Evolutionary conservation across 2,329 filamentous ascomycete species (phyloP).

Genomic region (Claviceps africana): DNA sequence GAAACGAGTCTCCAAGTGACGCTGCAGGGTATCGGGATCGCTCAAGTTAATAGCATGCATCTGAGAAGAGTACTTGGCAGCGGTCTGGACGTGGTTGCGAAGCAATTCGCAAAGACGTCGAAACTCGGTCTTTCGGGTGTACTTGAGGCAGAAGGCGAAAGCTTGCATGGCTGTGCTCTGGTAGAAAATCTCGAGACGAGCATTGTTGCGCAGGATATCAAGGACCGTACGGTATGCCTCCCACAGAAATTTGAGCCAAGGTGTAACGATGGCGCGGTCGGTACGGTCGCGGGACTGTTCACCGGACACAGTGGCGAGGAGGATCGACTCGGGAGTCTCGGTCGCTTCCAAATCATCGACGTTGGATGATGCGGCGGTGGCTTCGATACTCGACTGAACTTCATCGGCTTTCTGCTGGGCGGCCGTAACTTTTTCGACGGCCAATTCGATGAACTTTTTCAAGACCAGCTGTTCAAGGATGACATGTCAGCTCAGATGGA

Average conservation of each 20-base stretch:
- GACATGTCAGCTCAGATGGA: slow-evolving; percentile 6
- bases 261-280: slow-evolving; percentile 93
- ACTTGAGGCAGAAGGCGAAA: slow-evolving; percentile 97
- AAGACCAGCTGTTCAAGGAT: slow-evolving; percentile 56
- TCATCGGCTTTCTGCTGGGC: slow-evolving; percentile 94
- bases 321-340: slow-evolving; percentile 95
- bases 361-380: slow-evolving; percentile 51
- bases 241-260: slow-evolving; percentile 99
- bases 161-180: slow-evolving; percentile 96
- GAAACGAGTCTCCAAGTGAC: slow-evolving; percentile 94
- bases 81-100: slow-evolving; percentile 96
- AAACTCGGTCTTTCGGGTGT: slow-evolving; percentile 98
- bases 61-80: slow-evolving; percentile 96
- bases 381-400: slow-evolving; percentile 76
- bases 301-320: slow-evolving; percentile 92
- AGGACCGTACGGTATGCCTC: slow-evolving; percentile 97
- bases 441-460: slow-evolving; percentile 95
- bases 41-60: slow-evolving; percentile 99
- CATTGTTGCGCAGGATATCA: slow-evolving; percentile 98
- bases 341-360: slow-evolving; percentile 92
- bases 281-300: slow-evolving; percentile 96
- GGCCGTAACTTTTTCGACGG: slow-evolving; percentile 88
- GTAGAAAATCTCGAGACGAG: slow-evolving; percentile 91
- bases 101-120: slow-evolving; percentile 94
- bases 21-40: slow-evolving; percentile 91